phyloP scores from a whole-genome alignment of 768 basidiomycete species.

The Russula emetica region DNA sequence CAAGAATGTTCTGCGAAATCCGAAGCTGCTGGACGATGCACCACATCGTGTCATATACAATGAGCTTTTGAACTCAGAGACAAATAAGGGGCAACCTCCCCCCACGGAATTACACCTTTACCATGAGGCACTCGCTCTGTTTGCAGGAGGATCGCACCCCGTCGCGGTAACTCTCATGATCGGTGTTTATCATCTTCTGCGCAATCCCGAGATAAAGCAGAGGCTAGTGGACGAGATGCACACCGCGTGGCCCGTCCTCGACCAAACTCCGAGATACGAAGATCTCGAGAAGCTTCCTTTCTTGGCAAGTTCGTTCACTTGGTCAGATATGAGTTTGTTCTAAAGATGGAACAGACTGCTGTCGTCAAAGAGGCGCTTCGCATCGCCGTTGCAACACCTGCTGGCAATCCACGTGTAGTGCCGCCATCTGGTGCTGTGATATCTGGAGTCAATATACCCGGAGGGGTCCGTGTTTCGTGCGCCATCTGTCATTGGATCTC shows the following conservation, averaged over 20 bases:
- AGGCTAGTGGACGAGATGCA: constrained; percentile 9
- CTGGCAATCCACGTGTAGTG: constrained; percentile 13
- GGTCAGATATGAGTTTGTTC: background rate
- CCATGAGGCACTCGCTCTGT: constrained; percentile 15
- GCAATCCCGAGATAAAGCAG: constrained; percentile 5
- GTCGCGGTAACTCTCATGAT: constrained; percentile 15
- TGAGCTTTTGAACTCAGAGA: constrained; percentile 9
- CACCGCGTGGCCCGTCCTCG: constrained; percentile 10
- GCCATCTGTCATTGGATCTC: background rate
- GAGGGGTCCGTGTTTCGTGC: constrained; percentile 12
- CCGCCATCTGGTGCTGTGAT: constrained; percentile 17
- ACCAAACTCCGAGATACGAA: constrained; percentile 12
- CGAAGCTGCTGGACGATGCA: constrained; percentile 6
- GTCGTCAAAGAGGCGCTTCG: constrained; percentile 21
- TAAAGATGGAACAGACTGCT: constrained; percentile 10
- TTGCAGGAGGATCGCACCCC: constrained; percentile 15
- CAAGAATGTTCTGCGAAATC: constrained; percentile 1
- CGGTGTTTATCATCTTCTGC: constrained; percentile 9
- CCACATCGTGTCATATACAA: constrained; percentile 20
- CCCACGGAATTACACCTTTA: constrained; percentile 2
- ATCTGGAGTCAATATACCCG: constrained; percentile 12
- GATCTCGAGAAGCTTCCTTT: constrained; percentile 20
- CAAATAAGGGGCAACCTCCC: constrained; percentile 5
- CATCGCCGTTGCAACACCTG: background rate
- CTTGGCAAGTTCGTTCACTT: constrained; percentile 5